A percentile compares a stretch with the other conserved stretches of the same genome.
These are phyloP conservation scores for Fusarium verticillioides DNA, from an alignment of 2,329 filamentous ascomycete genomes.

Conservation along the genomic window DNA sequence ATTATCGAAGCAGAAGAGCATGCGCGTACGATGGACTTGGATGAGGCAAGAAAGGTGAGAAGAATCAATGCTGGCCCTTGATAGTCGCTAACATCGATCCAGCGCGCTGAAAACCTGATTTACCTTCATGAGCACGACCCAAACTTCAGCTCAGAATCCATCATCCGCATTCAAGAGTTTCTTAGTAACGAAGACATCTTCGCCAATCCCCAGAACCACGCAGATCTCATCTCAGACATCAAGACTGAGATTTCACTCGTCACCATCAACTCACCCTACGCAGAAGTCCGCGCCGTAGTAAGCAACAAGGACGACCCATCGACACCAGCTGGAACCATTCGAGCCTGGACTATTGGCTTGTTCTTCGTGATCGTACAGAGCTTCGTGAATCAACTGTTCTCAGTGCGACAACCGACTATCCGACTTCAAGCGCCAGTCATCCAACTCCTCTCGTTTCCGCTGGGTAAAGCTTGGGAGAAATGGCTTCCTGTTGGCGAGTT, in stretches of 20 bases:
- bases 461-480: conserved; percentile 56
- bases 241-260: conserved; percentile 64
- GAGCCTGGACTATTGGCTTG: conserved; percentile 62
- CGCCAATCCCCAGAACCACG: conserved; percentile 51
- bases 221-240: conserved; percentile 60
- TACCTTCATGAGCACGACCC: conserved; percentile 38
- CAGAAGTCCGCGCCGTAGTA: conserved; percentile 65
- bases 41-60: conserved; percentile 19
- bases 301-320: conserved; percentile 64
- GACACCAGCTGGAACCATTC: conserved; percentile 63
- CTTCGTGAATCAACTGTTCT: conserved; percentile 66
- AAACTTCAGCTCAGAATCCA: conserved; percentile 34
- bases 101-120: conserved; percentile 30
- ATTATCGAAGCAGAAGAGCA: conserved; percentile 32
- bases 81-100: neutral
- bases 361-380: conserved; percentile 58
- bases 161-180: conserved; percentile 27
- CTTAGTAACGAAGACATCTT: conserved; percentile 43
- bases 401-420: conserved; percentile 63
- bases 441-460: conserved; percentile 61
- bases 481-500: conserved; percentile 59
- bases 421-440: conserved; percentile 62
- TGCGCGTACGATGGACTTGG: conserved; percentile 9
- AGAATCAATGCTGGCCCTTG: accelerated
- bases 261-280: conserved; percentile 65